A percentile compares a stretch with the other conserved stretches of the same genome.
phyloP scores from a whole-genome alignment of 2,329 filamentous ascomycete genomes.

The Orbilia quercus region DNA sequence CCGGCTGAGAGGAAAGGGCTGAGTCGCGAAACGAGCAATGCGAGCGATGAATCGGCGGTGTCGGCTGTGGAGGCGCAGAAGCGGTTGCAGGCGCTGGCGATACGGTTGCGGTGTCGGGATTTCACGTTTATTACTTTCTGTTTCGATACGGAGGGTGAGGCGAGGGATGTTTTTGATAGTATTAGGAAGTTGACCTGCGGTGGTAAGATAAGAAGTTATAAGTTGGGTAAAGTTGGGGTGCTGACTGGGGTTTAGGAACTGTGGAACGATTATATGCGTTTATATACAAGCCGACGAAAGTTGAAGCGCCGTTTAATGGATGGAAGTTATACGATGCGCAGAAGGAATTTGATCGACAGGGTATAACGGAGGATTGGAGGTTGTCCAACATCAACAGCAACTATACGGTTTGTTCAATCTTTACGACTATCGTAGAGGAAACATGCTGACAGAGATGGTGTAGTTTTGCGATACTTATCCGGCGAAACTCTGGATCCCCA shows the following conservation, averaged over 20 bases:
- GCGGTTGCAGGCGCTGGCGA: slow-evolving; percentile 61
- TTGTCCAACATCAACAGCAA: slow-evolving; percentile 89
- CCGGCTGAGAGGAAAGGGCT: slow-evolving; percentile 61
- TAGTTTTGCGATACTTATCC: slow-evolving; percentile 93
- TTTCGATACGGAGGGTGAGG: slow-evolving; percentile 78
- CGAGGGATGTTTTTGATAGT: slow-evolving; percentile 86
- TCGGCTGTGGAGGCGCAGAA: slow-evolving; percentile 50
- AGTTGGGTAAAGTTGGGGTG: slow-evolving; percentile 72
- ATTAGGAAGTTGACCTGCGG: slow-evolving; percentile 76
- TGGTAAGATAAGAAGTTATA: slow-evolving; percentile 18
- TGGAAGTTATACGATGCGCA: slow-evolving; percentile 87
- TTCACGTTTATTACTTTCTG: slow-evolving; percentile 94
- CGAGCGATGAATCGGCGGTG: slow-evolving; percentile 68
- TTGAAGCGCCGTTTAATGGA: slow-evolving; percentile 79
- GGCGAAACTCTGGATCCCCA: slow-evolving; percentile 82
- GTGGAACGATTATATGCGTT: slow-evolving; percentile 94
- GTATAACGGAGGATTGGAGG: slow-evolving; percentile 84
- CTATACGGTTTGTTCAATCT: slow-evolving; percentile 70
- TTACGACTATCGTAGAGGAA: too few species aligned
- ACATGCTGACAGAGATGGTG: slow-evolving; percentile 4
- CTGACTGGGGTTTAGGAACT: slow-evolving; percentile 66
- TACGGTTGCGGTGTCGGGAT: slow-evolving; percentile 89
- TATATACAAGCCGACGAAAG: slow-evolving; percentile 78
- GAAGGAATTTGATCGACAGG: slow-evolving; percentile 86
- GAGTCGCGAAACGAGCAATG: slow-evolving; percentile 64